These are phyloP conservation scores for Boeremia exigua DNA, from an alignment of 2,329 filamentous ascomycete genomes.

Conservation along the genomic window DNA sequence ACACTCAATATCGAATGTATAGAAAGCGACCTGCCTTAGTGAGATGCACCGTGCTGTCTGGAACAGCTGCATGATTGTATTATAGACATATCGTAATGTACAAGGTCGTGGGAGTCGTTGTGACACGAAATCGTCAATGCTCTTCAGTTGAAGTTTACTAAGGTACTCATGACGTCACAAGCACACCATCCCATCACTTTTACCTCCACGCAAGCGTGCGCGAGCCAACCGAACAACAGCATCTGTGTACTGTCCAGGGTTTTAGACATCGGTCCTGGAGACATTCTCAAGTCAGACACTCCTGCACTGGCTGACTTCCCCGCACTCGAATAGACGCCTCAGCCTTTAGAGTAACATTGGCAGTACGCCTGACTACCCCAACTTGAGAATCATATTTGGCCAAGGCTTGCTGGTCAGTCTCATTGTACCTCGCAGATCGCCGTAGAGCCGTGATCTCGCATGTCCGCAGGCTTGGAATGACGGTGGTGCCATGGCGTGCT, in stretches of 20 bases:
- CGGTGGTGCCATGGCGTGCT: slow-evolving; percentile 22
- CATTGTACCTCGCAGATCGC: slow-evolving; percentile 6
- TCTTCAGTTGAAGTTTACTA: no score
- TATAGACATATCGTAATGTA: background rate
- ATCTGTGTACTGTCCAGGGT: background rate
- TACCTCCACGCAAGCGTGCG: background rate
- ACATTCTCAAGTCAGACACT: background rate
- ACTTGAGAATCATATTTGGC: background rate
- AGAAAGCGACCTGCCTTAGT: no score
- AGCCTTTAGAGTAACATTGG: background rate
- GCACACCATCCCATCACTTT: background rate
- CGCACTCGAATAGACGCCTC: background rate
- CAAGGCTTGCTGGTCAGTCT: background rate
- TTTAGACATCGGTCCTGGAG: background rate
- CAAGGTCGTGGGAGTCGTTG: no score
- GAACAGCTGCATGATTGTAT: background rate
- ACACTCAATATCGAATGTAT: no score
- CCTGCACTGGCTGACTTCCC: background rate
- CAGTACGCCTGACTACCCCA: background rate
- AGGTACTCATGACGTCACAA: no score
- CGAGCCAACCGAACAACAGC: background rate
- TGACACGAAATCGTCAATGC: no score
- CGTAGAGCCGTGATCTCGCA: slow-evolving; percentile 15
- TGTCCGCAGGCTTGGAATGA: slow-evolving; percentile 17
- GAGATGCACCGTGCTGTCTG: no score